Base-by-base conservation (phyloP, 2,329 filamentous ascomycete genomes). In the Trichophyton rubrum region DNA sequence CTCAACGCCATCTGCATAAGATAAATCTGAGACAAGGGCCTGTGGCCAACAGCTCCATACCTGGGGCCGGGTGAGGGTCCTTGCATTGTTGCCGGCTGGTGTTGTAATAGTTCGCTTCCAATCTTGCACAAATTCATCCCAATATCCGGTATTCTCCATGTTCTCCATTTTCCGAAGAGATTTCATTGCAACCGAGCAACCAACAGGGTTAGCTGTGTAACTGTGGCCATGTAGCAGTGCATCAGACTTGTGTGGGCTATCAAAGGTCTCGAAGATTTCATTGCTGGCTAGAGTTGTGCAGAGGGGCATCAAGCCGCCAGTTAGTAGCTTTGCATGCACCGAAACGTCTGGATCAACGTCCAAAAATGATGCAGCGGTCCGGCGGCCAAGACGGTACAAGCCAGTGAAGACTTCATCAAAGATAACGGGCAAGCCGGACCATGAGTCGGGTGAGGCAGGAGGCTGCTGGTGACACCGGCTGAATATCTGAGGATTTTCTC, bases 371-470 rank as follows among this genome's bases (percentile, higher is more conserved):
- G 87, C 83, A 0, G 88, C 80, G 0, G 82, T 85, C 68, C 86
- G 84, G 43, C 85, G 82, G 1, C 90, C 89, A 0, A 95, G 83
- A 11, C 90, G 87, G 70, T 91, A 91, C 3, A 95, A 77, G 1
- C 89, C 89, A 0, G 89, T 92, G 73, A 95, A 95, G 40, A 95
- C 89, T 70, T 95, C 90, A 69, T 95, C 89, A 65, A 90, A 89
- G 66, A 95, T 79, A 43, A 95, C 76, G 0, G 90, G 89, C 3
- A 95, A 80, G 1, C 89, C 88, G 1, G 79, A 78, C 89, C 89
- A 95, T 33, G 75, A 64, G 7, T 66, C 67, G 13, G 59, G 30
- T 1, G 51, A 8, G 17, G 67, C 65, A 59, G 67, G 62, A 3
- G 43, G 20, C 64, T 61, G 59, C 64, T 51, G 60, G 6, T 53